Evolutionary conservation across 2,329 filamentous ascomycete genomes (phyloP).

Genomic region (Calonectria hongkongensis): DNA sequence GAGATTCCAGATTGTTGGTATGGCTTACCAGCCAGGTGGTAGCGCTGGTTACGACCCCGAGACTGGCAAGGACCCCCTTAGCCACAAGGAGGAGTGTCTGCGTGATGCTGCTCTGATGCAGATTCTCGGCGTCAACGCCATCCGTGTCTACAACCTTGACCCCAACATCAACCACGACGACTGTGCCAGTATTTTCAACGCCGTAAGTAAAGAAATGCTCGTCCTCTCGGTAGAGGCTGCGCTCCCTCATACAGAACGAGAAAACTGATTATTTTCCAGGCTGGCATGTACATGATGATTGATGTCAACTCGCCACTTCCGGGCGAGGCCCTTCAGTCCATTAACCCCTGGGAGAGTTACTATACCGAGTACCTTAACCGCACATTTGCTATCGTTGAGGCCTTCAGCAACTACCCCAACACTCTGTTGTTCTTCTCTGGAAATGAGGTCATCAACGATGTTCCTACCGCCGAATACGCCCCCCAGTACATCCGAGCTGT

Average conservation of each 20-base stretch:
- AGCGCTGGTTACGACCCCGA: slow-evolving; percentile 76
- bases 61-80: slow-evolving; percentile 75
- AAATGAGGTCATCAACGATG: slow-evolving; percentile 85
- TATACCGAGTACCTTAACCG: slow-evolving; percentile 77
- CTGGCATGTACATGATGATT: slow-evolving; percentile 81
- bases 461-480: slow-evolving; percentile 73
- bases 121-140: slow-evolving; percentile 78
- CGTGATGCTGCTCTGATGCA: slow-evolving; percentile 81
- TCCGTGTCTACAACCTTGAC: slow-evolving; percentile 82
- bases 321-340: slow-evolving; percentile 74
- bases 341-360: slow-evolving; percentile 76
- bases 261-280: slow-evolving; percentile 57
- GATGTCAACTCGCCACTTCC: slow-evolving; percentile 80
- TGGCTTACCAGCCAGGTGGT: slow-evolving; percentile 82
- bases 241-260: too few species aligned
- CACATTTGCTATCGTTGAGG: slow-evolving; percentile 80
- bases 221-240: too few species aligned
- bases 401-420: slow-evolving; percentile 80
- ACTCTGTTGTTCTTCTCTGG: slow-evolving; percentile 85
- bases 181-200: slow-evolving; percentile 81
- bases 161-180: slow-evolving; percentile 80
- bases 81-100: slow-evolving; percentile 74
- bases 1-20: slow-evolving; percentile 79
- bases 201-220: slow-evolving; percentile 58
- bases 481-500: slow-evolving; percentile 85